These are phyloP conservation scores for Posidonia oceanica DNA, from an alignment of 116 monocot genomes.

Conservation along the genomic window DNA sequence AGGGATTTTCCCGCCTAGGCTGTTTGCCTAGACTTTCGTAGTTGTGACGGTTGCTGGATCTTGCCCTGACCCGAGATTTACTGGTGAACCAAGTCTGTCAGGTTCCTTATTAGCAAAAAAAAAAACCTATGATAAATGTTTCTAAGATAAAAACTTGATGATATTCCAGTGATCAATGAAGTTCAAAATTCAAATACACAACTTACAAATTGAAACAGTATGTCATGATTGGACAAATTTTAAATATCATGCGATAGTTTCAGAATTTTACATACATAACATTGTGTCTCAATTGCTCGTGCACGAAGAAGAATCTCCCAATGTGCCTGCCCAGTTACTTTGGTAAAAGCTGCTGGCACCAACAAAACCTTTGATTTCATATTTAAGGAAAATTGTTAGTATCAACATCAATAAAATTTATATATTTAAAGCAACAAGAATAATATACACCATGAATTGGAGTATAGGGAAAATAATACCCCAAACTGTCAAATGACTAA, in stretches of 20 bases:
- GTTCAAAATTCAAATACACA: too few relatives aligned
- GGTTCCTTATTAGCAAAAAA: too few relatives aligned
- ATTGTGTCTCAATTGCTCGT: constrained; percentile 93
- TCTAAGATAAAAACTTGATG: too few relatives aligned
- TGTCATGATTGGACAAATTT: not conserved
- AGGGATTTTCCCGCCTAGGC: too few relatives aligned
- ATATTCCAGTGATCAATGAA: too few relatives aligned
- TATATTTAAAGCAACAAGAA: not conserved
- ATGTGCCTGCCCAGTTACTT: constrained; percentile 80
- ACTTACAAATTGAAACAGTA: not conserved
- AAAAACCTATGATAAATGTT: too few relatives aligned
- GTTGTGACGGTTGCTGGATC: too few relatives aligned
- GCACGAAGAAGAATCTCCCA: constrained; percentile 94
- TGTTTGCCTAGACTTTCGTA: too few relatives aligned
- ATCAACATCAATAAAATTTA: not conserved
- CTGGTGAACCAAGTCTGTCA: too few relatives aligned
- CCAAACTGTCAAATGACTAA: not conserved
- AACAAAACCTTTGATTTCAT: constrained; percentile 52
- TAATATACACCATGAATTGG: too few relatives aligned
- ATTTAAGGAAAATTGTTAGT: not conserved
- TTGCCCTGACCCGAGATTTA: too few relatives aligned
- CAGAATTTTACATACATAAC: constrained; percentile 46
- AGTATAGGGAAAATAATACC: not conserved
- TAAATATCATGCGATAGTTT: not conserved
- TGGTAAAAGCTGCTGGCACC: constrained; percentile 89